Evolutionary conservation across 2,329 filamentous ascomycete species (phyloP).

Genomic region (Cryphonectria carpinicola): DNA sequence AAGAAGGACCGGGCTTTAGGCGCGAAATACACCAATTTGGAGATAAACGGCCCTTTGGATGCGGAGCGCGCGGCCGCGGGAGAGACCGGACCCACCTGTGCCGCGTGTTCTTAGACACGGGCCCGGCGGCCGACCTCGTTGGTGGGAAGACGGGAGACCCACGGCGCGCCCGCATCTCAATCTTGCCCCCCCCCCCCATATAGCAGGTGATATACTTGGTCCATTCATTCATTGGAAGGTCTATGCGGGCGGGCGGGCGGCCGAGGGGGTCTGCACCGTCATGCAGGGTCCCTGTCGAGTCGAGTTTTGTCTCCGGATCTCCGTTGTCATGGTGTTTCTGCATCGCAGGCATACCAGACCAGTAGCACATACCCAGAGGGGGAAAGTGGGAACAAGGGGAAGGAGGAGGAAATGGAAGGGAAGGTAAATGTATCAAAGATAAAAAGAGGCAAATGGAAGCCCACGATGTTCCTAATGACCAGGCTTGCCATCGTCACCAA

Average conservation of each 20-base stretch:
- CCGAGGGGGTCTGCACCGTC: not conserved
- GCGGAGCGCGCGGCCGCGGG: conserved; percentile 19
- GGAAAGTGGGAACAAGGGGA: not conserved
- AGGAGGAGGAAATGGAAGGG: not conserved
- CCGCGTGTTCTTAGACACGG: not conserved
- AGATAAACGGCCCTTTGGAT: not conserved
- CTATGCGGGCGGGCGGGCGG: not conserved
- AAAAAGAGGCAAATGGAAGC: not conserved
- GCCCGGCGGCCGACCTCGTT: not conserved
- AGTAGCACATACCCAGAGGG: not conserved
- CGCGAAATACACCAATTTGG: not conserved
- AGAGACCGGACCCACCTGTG: not conserved
- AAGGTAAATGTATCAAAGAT: not conserved
- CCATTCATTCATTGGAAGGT: not conserved
- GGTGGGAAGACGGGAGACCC: not conserved
- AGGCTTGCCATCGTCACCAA: not conserved
- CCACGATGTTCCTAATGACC: not conserved
- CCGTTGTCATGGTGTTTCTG: not conserved
- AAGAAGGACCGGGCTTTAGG: not conserved
- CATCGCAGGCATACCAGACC: not conserved
- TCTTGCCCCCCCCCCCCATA: no score
- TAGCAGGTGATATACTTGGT: no score
- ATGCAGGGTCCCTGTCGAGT: not conserved
- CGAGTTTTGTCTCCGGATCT: not conserved
- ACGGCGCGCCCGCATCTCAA: not conserved